phyloP scores from a whole-genome alignment of 2,329 filamentous ascomycete genomes.

The Beauveria rudraprayagi region DNA sequence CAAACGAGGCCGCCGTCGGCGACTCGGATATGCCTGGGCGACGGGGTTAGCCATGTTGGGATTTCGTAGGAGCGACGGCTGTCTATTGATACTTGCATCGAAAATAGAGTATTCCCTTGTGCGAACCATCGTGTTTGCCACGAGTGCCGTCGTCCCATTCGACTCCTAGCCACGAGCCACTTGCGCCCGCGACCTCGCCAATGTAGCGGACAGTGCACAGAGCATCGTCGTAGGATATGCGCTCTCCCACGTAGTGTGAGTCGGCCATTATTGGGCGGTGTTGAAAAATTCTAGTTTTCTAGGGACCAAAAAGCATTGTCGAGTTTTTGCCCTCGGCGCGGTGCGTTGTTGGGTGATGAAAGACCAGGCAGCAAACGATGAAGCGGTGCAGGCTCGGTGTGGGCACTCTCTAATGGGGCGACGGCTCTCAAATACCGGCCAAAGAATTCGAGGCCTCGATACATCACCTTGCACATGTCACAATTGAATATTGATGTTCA shows the following conservation, averaged over 20 bases:
- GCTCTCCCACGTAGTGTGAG: constrained; percentile 53
- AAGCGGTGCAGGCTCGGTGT: neutral
- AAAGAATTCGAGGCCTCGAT: neutral
- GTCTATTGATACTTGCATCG: constrained; percentile 48
- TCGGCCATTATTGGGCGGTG: constrained; percentile 27
- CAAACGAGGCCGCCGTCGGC: constrained; percentile 73
- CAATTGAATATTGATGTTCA: neutral
- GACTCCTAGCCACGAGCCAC: constrained; percentile 80
- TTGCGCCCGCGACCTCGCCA: constrained; percentile 67
- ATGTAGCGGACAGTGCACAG: constrained; percentile 80
- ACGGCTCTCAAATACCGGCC: neutral
- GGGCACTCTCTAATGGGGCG: neutral
- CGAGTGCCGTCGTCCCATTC: constrained; percentile 88
- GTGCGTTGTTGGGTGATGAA: constrained; percentile 1
- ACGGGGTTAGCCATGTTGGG: neutral
- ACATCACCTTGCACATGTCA: neutral
- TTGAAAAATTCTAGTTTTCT: neutral
- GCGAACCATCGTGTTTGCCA: constrained; percentile 84
- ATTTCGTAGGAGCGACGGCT: neutral
- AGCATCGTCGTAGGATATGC: constrained; percentile 69
- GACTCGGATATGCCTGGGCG: constrained; percentile 49
- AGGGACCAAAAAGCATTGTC: neutral
- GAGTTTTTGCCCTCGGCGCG: neutral
- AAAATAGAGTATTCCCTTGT: constrained; percentile 75
- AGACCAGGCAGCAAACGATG: constrained; percentile 12